Conservation (phyloP, 257 asterid species). For the Lavandula angustifolia region DNA sequence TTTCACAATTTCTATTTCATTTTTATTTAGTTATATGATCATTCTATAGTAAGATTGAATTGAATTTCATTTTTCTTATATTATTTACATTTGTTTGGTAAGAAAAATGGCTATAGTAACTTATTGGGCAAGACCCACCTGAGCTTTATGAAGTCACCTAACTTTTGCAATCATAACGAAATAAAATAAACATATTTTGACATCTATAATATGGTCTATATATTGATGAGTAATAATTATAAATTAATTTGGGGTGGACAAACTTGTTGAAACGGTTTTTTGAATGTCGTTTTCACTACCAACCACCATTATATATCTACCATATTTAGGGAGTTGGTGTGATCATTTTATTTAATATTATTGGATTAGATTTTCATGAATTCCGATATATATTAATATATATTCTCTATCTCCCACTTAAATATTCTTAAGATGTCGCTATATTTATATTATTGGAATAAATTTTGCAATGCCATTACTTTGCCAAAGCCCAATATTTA, state of each 20-base stretch:
- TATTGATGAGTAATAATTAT: background rate
- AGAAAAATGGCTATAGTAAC: background rate
- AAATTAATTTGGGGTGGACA: background rate
- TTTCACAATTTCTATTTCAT: too few relatives aligned
- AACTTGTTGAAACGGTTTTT: background rate
- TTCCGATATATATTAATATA: background rate
- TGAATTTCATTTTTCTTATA: too few relatives aligned
- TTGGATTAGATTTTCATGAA: background rate
- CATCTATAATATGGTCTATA: too few relatives aligned
- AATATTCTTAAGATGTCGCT: too few relatives aligned
- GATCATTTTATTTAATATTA: background rate
- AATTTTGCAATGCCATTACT: too few relatives aligned
- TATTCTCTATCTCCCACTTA: too few relatives aligned
- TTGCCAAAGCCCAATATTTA: too few relatives aligned
- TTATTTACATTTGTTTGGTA: background rate
- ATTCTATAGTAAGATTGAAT: too few relatives aligned
- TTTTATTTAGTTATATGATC: too few relatives aligned
- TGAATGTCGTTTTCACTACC: constrained; percentile 2
- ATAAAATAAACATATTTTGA: background rate
- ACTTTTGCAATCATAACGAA: background rate
- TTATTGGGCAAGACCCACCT: background rate
- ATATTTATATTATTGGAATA: too few relatives aligned
- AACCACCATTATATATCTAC: too few relatives aligned
- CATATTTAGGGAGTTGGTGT: background rate
- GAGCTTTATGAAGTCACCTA: background rate